Evolutionary conservation across 495 filamentous ascomycete species (phyloP), one percentile per base, ranked within the genome.

Genomic region (Talaromyces nanjingensis): DNA sequence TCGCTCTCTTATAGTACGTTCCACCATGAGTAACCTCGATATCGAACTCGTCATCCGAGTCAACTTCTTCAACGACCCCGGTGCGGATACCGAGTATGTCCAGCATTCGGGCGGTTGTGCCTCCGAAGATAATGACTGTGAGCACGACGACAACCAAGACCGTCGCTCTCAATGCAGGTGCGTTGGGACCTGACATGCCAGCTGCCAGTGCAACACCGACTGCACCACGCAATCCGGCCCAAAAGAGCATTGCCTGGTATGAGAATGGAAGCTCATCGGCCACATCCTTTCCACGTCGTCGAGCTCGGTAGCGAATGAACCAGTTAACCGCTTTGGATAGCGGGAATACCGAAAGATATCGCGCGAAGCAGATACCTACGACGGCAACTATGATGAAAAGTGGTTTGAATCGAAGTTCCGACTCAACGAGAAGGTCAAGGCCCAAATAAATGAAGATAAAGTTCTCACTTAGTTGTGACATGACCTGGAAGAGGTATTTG

Each of bases 361-460:
- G 83, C 45, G 94, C 92, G 37, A 87, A 83, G 71, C 94, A 98
- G 61, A 98, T 96, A 2, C 94, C 92, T 62, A 96, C 73, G 8
- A 96, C 87, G 0, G 93, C 89, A 59, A 98, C 87, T 45, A 98
- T 85, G 66, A 98, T 97, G 71, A 98, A 90, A n/a, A 96, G 83
- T 0, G 94, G 94, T 69, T 96, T 94, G 78, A 93, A 98, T 55
- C 88, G 84, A n/a, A 98, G 79, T 25, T 88, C 82, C 22, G 84
- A 84, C 67, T 97, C 92, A 3, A 96, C 96, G 72, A 98, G 97
- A 31, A 98, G 83, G 1, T 94, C 92, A 14, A 98, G 80, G 0
- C 94, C 94, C 2, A 98, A 85, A 71, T 98, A 98, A 74, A 98
- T 98, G 79, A 98, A 98, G 70, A 98, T 98, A 67, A 98, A 98